Evolutionary conservation across 2,329 filamentous ascomycete species (phyloP).

Genomic region (Phaeosphaeria sp.): DNA sequence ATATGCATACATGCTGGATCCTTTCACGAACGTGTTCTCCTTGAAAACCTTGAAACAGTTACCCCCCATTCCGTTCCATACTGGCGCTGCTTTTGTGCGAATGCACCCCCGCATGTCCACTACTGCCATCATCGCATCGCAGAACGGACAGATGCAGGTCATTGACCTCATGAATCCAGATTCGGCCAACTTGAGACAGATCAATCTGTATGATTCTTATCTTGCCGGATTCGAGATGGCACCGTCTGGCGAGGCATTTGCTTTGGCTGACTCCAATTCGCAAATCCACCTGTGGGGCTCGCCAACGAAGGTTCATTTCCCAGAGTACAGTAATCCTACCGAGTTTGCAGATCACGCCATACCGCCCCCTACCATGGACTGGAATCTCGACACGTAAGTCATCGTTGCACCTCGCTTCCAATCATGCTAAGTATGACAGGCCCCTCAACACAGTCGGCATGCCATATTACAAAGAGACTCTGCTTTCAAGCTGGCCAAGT

Average conservation of each 20-base stretch:
- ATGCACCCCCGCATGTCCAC: conserved; percentile 97
- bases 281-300: conserved; percentile 89
- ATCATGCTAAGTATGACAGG: conserved; percentile 49
- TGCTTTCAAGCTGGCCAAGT: conserved; percentile 89
- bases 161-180: conserved; percentile 95
- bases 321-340: conserved; percentile 76
- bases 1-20: conserved; percentile 82
- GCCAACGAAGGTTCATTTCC: conserved; percentile 83
- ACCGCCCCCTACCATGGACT: conserved; percentile 68
- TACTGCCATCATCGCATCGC: conserved; percentile 91
- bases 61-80: conserved; percentile 89
- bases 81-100: conserved; percentile 90
- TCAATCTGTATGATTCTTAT: conserved; percentile 74
- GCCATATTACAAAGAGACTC: conserved; percentile 87
- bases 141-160: conserved; percentile 91
- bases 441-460: conserved; percentile 87
- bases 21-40: conserved; percentile 94
- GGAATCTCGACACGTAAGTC: conserved; percentile 72
- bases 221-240: conserved; percentile 85
- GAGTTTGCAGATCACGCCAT: conserved; percentile 74
- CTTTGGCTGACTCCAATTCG: conserved; percentile 79
- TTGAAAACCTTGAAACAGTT: conserved; percentile 88
- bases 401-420: not conserved
- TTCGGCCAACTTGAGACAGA: conserved; percentile 82
- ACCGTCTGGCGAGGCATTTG: conserved; percentile 84